Base-by-base conservation (phyloP, 495 filamentous ascomycete genomes). In the Talaromyces trachyspermus region DNA sequence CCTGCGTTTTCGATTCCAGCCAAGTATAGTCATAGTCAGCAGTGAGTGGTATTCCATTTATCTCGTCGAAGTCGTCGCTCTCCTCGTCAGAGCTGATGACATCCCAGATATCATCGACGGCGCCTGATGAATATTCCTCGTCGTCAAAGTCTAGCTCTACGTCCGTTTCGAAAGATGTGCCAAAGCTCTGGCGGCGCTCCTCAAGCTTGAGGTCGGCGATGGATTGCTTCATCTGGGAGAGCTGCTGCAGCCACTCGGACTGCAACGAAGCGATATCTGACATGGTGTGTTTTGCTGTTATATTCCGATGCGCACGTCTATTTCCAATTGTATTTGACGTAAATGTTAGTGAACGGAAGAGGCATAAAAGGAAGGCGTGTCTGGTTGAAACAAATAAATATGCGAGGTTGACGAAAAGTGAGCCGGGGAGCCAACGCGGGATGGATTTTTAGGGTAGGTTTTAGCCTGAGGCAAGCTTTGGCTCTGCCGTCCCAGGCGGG, bases 31-130 rank as follows among this genome's bases (percentile, higher is more conserved):
- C 59, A 53, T 71, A 75, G n/a, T 33, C 41, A 2, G 48, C 59
- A 20, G 44, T 38, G n/a, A 55, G 49, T 5, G 59, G 47, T 18
- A 59, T 32, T 9, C 59, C 60, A 27, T 61, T 47, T 25, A 62
- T 40, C 11, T 60, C 62, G 43, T 76, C 69, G 7, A 72, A 46
- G 11, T 66, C 69, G 37, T 76, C 74, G 33, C 69, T 75, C 30
- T 68, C 78, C 44, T 76, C 85, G 35, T 72, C 75, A 25, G 87
- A 85, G 39, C 79, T 85, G 60, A 89, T 86, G 29, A 89, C 77
- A 60, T 95, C 88, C 92, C 92, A 97, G 8, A 95, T 78, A 65
- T 94, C 86, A 50, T 89, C 84, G 7, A 79, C 75, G 14, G 79
- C 78, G 32, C 74, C 78, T 1, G 78, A 80, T 0, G 76, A 81